Percentiles rank a stretch among this genome's conserved stretches.
phyloP scores from a whole-genome alignment of 2,329 filamentous ascomycete genomes.

The Sporothrix inflata region DNA sequence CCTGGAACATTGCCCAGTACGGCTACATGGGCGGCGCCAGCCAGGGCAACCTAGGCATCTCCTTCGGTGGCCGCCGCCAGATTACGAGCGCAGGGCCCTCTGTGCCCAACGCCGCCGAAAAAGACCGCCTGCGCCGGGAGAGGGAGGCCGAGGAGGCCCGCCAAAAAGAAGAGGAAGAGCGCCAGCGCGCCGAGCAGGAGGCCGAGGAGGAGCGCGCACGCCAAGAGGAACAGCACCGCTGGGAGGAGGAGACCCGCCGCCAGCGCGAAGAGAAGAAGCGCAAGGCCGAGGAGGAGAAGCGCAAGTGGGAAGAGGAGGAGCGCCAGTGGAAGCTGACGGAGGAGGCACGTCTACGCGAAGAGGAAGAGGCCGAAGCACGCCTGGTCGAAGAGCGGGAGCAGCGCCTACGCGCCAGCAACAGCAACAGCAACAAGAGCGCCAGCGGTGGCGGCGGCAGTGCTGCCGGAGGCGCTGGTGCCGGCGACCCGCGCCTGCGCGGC shows the following conservation, averaged over 20 bases:
- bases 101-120: slow-evolving; percentile 82
- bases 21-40: slow-evolving; percentile 98
- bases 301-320: slow-evolving; percentile 68
- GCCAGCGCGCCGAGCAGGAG: slow-evolving; percentile 51
- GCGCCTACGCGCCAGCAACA: slow-evolving; percentile 59
- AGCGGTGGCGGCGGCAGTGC: slow-evolving; percentile 42
- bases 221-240: slow-evolving; percentile 65
- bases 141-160: slow-evolving; percentile 63
- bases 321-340: slow-evolving; percentile 72
- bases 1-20: slow-evolving; percentile 98
- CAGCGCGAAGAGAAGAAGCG: slow-evolving; percentile 62
- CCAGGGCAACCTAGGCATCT: slow-evolving; percentile 91
- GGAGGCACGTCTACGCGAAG: slow-evolving; percentile 68
- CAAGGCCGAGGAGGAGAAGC: slow-evolving; percentile 62
- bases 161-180: slow-evolving; percentile 58
- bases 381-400: slow-evolving; percentile 68
- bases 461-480: not conserved
- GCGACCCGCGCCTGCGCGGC: slow-evolving; percentile 72
- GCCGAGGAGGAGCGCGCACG: slow-evolving; percentile 66
- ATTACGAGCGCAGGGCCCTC: slow-evolving; percentile 82
- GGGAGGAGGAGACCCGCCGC: slow-evolving; percentile 67
- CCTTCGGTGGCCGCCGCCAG: slow-evolving; percentile 88
- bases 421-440: slow-evolving; percentile 53
- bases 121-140: slow-evolving; percentile 69
- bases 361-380: slow-evolving; percentile 70